phyloP scores from a whole-genome alignment of 129 eudicot species.

The Dittrichia graveolens region DNA sequence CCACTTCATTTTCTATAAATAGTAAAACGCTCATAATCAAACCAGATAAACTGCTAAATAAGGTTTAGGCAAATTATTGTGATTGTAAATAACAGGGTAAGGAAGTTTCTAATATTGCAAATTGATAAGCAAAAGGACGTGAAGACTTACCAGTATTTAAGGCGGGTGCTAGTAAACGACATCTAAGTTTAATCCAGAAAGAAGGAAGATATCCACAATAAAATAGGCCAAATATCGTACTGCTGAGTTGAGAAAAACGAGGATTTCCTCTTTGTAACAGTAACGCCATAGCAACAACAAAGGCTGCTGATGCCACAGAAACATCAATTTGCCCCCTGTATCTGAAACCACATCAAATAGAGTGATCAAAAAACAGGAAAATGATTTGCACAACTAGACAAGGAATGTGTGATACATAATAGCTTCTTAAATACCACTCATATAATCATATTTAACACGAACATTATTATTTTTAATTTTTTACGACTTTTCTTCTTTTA shows the following conservation, averaged over 20 bases:
- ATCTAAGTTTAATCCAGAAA: constrained; percentile 97
- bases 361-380: constrained; percentile 13
- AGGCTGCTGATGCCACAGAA: constrained; percentile 89
- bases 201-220: constrained; percentile 99
- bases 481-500: too few species aligned
- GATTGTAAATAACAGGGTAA: neutral
- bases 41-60: neutral
- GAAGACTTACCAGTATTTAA: constrained; percentile 70
- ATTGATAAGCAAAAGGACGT: constrained; percentile 3
- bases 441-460: too few species aligned
- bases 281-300: constrained; percentile 79
- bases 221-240: constrained; percentile 92
- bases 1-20: neutral
- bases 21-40: constrained; percentile 22
- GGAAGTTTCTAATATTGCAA: neutral
- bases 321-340: constrained; percentile 87
- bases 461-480: too few species aligned
- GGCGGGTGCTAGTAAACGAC: constrained; percentile 80
- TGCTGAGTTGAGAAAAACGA: constrained; percentile 95
- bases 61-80: too few species aligned
- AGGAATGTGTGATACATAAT: neutral
- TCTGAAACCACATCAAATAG: constrained; percentile 41
- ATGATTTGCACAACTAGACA: neutral
- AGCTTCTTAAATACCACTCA: neutral
- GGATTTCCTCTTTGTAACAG: constrained; percentile 93